Conservation (phyloP, 441 rosid genomes). For the Erodium trifolium region DNA sequence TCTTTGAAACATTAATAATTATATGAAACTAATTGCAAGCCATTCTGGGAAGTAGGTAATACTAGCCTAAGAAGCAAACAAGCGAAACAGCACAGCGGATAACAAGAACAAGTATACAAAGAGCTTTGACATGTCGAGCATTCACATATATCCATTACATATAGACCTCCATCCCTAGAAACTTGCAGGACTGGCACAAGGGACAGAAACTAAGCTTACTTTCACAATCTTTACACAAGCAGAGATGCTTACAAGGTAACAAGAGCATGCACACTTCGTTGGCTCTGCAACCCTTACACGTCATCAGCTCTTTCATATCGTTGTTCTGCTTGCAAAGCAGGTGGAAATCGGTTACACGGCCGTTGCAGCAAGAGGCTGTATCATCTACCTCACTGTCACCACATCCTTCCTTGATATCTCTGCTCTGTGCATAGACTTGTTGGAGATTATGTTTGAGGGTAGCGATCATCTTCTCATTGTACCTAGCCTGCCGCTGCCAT, state of each 20-base stretch:
- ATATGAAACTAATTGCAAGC: neutral
- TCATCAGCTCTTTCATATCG: conserved; percentile 41
- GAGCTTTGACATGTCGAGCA: neutral
- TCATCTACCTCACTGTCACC: conserved; percentile 92
- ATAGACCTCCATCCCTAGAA: conserved; percentile 65
- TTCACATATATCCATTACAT: conserved; percentile 33
- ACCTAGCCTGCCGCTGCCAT: conserved; percentile 73
- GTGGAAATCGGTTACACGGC: conserved; percentile 46
- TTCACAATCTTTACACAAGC: conserved; percentile 84
- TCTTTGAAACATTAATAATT: too few relatives aligned
- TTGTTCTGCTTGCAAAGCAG: conserved; percentile 37
- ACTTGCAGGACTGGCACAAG: conserved; percentile 64
- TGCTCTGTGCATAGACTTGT: conserved; percentile 53
- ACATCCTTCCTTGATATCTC: conserved; percentile 80
- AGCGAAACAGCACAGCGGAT: neutral
- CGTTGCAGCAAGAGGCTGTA: conserved; percentile 82
- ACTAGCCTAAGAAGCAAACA: neutral
- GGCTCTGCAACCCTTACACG: conserved; percentile 67
- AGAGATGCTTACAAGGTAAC: conserved; percentile 92
- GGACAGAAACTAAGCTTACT: conserved; percentile 80
- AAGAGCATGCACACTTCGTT: conserved; percentile 69
- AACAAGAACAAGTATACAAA: neutral
- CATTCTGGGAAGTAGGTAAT: neutral
- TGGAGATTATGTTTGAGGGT: conserved; percentile 61
- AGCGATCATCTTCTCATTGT: conserved; percentile 61